Percentiles rank a stretch among this genome's conserved stretches.
Conservation (phyloP, 225 moss, liverwort and hornwort species). For the Physcomitrium patens region DNA sequence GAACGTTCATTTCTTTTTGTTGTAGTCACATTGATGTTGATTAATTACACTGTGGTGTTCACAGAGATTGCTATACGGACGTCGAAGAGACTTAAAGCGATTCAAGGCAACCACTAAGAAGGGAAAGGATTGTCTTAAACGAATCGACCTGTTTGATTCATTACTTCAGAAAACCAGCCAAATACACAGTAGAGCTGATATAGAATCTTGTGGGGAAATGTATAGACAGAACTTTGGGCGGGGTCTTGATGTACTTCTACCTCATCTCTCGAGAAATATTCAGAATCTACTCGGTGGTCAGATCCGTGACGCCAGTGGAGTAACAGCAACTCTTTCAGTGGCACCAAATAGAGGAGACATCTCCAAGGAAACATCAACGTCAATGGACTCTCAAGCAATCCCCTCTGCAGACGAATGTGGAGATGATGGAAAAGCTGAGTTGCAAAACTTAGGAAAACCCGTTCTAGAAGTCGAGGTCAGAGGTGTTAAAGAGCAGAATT, state of each 20-base stretch:
- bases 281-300: constrained; percentile 30
- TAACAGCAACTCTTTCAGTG: neutral
- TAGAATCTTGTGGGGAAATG: constrained; percentile 53
- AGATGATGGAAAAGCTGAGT: neutral
- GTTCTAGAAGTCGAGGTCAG: neutral
- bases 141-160: constrained; percentile 52
- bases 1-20: constrained; percentile 10
- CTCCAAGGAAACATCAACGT: neutral
- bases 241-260: constrained; percentile 57
- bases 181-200: constrained; percentile 49
- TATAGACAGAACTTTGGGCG: constrained; percentile 53
- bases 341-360: neutral
- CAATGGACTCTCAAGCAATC: neutral
- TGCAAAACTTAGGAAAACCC: neutral
- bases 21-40: neutral
- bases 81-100: constrained; percentile 57
- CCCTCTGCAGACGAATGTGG: neutral
- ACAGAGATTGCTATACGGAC: constrained; percentile 35
- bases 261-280: constrained; percentile 39
- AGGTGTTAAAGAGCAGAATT: neutral
- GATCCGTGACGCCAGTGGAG: neutral
- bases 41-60: constrained; percentile 1
- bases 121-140: constrained; percentile 54
- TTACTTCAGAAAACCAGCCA: constrained; percentile 56
- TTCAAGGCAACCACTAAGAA: constrained; percentile 55